These are phyloP conservation scores for Coniophora puteana DNA, from an alignment of 1,284 basidiomycete genomes.

Conservation along the genomic window DNA sequence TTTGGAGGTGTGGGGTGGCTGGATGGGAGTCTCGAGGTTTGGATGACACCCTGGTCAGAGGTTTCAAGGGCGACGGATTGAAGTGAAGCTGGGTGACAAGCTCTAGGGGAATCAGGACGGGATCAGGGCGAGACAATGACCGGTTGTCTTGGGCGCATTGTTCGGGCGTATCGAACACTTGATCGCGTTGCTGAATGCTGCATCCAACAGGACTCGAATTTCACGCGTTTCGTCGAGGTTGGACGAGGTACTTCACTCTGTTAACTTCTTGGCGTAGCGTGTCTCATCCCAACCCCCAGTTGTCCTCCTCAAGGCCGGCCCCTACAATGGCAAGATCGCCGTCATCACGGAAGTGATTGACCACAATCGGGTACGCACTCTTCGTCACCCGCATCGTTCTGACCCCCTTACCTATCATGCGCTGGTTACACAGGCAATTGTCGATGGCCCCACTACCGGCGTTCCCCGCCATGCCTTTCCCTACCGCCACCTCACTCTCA, in stretches of 20 bases:
- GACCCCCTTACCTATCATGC: neutral
- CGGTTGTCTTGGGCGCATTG: too few species aligned
- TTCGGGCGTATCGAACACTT: too few species aligned
- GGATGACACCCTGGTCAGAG: too few species aligned
- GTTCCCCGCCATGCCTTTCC: constrained; percentile 92
- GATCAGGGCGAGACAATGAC: too few species aligned
- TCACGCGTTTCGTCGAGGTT: constrained; percentile 98
- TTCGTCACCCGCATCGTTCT: neutral
- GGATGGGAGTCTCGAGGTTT: too few species aligned
- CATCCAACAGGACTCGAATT: constrained; percentile 82
- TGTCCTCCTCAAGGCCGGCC: constrained; percentile 92
- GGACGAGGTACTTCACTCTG: constrained; percentile 67
- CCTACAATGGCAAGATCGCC: constrained; percentile 86
- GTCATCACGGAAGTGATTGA: constrained; percentile 98
- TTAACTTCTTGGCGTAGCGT: neutral
- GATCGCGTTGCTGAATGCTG: too few species aligned
- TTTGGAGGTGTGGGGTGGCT: too few species aligned
- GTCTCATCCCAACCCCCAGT: constrained; percentile 42
- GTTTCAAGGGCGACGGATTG: too few species aligned
- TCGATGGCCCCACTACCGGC: constrained; percentile 89
- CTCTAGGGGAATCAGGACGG: too few species aligned
- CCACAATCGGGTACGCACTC: constrained; percentile 85
- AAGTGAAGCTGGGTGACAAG: too few species aligned
- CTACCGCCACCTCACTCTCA: constrained; percentile 92
- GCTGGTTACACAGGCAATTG: constrained; percentile 74